Percentiles rank a stretch among this genome's conserved stretches.
Evolutionary conservation across 2,329 filamentous ascomycete species (phyloP).

Genomic region (Cercospora zeina): DNA sequence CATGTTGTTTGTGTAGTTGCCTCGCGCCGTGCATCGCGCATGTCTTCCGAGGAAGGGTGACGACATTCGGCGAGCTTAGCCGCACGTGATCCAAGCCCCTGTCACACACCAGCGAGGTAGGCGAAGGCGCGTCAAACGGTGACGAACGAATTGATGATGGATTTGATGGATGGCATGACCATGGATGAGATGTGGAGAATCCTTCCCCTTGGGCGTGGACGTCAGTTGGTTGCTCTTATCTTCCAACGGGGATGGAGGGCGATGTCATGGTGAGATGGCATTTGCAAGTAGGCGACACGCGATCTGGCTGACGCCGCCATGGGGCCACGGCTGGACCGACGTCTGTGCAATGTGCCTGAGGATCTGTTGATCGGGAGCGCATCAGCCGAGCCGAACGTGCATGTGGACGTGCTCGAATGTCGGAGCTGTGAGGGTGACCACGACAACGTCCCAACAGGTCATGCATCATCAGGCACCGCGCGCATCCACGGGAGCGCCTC

Average conservation of each 20-base stretch:
- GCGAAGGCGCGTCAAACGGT: background rate
- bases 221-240: too few species aligned
- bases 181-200: background rate
- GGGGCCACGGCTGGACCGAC: background rate
- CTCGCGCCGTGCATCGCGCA: too few species aligned
- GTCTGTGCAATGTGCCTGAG: conserved; percentile 5
- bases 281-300: conserved; percentile 4
- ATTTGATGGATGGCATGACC: background rate
- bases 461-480: background rate
- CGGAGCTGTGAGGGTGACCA: background rate
- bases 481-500: background rate
- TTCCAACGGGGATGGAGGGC: too few species aligned
- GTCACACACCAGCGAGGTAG: background rate
- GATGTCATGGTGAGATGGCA: too few species aligned
- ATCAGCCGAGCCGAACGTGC: background rate
- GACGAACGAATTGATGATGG: background rate
- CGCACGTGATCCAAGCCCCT: background rate
- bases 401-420: background rate
- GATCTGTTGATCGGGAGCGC: conserved; percentile 4
- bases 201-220: too few species aligned
- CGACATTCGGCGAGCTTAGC: background rate
- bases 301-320: conserved; percentile 7
- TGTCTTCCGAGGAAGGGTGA: too few species aligned
- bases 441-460: too few species aligned
- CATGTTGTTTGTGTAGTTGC: too few species aligned